A percentile compares a stretch with the other conserved stretches of the same genome.
phyloP scores from a whole-genome alignment of 306 rosid genomes.

The Elaeagnus macrophylla region DNA sequence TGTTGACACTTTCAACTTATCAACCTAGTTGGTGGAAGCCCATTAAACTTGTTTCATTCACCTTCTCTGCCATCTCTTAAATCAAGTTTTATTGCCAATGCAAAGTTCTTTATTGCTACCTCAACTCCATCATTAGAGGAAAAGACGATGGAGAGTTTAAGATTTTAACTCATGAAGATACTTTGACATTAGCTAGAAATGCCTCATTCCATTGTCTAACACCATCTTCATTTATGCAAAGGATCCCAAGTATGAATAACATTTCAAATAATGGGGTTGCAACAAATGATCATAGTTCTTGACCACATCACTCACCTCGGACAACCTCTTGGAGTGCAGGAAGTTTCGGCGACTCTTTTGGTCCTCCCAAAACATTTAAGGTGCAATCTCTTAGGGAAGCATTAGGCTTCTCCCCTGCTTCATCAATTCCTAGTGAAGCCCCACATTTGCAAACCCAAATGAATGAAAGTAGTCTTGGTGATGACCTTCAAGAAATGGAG shows the following conservation, averaged over 20 bases:
- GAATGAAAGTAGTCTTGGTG: slow-evolving; percentile 46
- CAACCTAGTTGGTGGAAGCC: slow-evolving; percentile 67
- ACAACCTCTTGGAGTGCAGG: slow-evolving; percentile 73
- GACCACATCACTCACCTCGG: slow-evolving; percentile 46
- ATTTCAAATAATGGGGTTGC: slow-evolving; percentile 30
- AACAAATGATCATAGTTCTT: slow-evolving; percentile 15
- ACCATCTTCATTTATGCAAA: slow-evolving; percentile 33
- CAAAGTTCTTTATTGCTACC: slow-evolving; percentile 72
- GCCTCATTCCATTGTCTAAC: slow-evolving; percentile 37
- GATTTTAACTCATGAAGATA: slow-evolving; percentile 25
- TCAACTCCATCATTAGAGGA: slow-evolving; percentile 32
- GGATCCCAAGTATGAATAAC: slow-evolving; percentile 60
- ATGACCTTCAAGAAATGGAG: slow-evolving; percentile 81
- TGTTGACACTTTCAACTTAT: slow-evolving; percentile 91
- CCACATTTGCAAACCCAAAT: slow-evolving; percentile 24
- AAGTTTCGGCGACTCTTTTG: slow-evolving; percentile 37
- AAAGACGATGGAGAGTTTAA: slow-evolving; percentile 44
- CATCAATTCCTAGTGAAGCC: slow-evolving; percentile 35
- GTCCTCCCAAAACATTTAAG: slow-evolving; percentile 31
- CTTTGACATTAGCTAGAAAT: slow-evolving; percentile 35
- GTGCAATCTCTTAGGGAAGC: slow-evolving; percentile 40
- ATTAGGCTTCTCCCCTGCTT: slow-evolving; percentile 36
- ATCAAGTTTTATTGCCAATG: slow-evolving; percentile 49
- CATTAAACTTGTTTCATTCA: slow-evolving; percentile 60
- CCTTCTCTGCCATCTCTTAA: slow-evolving; percentile 59